phyloP scores from a whole-genome alignment of 257 asterid species.

The Scutellaria minor region DNA sequence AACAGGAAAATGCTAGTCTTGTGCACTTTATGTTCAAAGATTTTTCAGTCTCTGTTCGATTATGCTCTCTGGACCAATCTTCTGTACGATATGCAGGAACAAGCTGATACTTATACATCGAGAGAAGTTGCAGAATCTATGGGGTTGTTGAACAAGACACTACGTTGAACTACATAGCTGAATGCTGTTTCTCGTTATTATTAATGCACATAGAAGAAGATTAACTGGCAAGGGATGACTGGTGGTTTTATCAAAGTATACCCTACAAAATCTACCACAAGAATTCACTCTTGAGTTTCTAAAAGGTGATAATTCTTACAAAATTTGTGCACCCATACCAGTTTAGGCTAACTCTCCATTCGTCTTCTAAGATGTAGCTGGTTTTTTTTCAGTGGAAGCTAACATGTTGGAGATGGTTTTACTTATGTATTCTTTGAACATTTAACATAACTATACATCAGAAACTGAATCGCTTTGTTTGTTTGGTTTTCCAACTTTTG shows the following conservation, averaged over 20 bases:
- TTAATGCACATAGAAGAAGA: neutral
- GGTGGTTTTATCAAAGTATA: neutral
- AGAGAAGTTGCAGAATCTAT: slow-evolving; percentile 86
- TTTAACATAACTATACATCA: slow-evolving; percentile 21
- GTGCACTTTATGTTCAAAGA: neutral
- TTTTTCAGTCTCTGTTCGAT: neutral
- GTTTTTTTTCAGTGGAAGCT: slow-evolving; percentile 28
- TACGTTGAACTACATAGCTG: slow-evolving; percentile 54
- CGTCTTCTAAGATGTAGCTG: neutral
- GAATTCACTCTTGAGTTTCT: slow-evolving; percentile 7
- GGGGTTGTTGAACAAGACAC: slow-evolving; percentile 77
- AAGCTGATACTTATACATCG: slow-evolving; percentile 80
- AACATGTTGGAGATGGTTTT: slow-evolving; percentile 37
- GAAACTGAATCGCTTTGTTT: neutral
- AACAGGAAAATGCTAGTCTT: slow-evolving; percentile 5
- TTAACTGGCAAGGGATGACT: neutral
- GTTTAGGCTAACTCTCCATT: neutral
- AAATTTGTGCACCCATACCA: slow-evolving; percentile 21
- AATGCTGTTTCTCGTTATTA: slow-evolving; percentile 35
- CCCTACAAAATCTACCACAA: slow-evolving; percentile 11
- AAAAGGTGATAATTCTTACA: slow-evolving; percentile 22
- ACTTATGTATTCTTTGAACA: slow-evolving; percentile 32
- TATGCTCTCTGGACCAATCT: neutral
- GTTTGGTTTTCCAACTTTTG: slow-evolving; percentile 18
- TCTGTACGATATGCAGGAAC: slow-evolving; percentile 66